Percentiles rank a stretch among this genome's conserved stretches.
phyloP scores from a whole-genome alignment of 352 stramenopile species.

The Pilasporangium apinafurcum region DNA sequence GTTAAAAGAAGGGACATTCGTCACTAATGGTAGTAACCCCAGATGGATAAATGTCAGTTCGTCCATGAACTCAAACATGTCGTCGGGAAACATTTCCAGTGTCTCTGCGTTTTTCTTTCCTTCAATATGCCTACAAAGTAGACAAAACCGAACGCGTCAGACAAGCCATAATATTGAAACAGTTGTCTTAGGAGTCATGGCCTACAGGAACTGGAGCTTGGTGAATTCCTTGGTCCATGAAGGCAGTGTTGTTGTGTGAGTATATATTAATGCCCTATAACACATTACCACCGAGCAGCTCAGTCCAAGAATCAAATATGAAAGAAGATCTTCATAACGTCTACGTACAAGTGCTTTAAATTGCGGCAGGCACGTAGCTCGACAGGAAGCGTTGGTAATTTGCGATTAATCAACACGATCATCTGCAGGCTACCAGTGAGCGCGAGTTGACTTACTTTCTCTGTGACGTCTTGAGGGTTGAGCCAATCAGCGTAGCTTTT shows the following conservation, averaged over 20 bases:
- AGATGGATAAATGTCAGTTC: slow-evolving; percentile 26
- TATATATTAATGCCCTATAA: slow-evolving; percentile 32
- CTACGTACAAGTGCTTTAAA: slow-evolving; percentile 24
- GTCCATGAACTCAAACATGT: slow-evolving; percentile 20
- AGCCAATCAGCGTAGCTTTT: slow-evolving; percentile 20
- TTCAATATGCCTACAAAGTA: slow-evolving; percentile 18
- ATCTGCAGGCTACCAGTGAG: slow-evolving; percentile 17
- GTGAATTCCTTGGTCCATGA: slow-evolving; percentile 22
- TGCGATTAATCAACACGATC: slow-evolving; percentile 25
- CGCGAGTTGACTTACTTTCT: slow-evolving; percentile 19
- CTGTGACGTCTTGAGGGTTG: slow-evolving; percentile 14
- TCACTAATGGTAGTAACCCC: slow-evolving; percentile 8
- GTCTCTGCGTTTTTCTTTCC: slow-evolving; percentile 11
- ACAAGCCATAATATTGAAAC: neutral
- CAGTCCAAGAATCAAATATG: neutral
- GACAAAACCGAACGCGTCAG: no score
- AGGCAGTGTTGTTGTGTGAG: slow-evolving; percentile 22
- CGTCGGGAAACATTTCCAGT: slow-evolving; percentile 11
- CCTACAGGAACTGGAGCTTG: slow-evolving; percentile 24
- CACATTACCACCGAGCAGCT: neutral
- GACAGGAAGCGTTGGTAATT: slow-evolving; percentile 16
- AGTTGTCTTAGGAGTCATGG: neutral
- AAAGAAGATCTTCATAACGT: neutral
- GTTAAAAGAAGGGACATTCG: slow-evolving; percentile 10
- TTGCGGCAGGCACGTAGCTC: slow-evolving; percentile 17